These are phyloP conservation scores for Trichoderma semiorbis DNA, from an alignment of 2,329 filamentous ascomycete species.

Conservation along the genomic window DNA sequence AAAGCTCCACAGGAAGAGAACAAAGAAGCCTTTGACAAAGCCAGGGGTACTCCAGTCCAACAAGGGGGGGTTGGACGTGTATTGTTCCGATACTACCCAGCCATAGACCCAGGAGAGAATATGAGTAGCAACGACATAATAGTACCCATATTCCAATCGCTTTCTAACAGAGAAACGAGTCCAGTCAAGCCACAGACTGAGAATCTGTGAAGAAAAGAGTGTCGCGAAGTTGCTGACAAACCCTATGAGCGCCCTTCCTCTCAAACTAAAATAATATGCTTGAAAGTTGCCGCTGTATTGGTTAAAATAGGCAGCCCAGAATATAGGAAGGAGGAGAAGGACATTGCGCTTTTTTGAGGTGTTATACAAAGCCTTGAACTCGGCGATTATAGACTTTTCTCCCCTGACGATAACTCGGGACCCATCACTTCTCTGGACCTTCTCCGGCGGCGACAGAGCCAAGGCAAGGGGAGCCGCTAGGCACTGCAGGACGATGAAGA, in stretches of 20 bases:
- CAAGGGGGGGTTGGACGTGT: constrained; percentile 39
- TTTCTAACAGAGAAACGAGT: constrained; percentile 35
- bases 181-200: constrained; percentile 44
- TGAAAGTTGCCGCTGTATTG: constrained; percentile 45
- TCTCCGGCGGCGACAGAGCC: constrained; percentile 28
- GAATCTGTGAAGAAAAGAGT: constrained; percentile 43
- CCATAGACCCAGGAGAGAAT: constrained; percentile 49
- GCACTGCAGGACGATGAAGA: constrained; percentile 30
- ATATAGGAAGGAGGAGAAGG: constrained; percentile 24
- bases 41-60: constrained; percentile 42
- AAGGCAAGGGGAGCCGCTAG: constrained; percentile 27
- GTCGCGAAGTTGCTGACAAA: constrained; percentile 37
- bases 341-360: constrained; percentile 23
- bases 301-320: constrained; percentile 30
- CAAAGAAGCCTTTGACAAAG: constrained; percentile 46
- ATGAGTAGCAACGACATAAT: constrained; percentile 43
- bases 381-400: constrained; percentile 24
- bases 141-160: constrained; percentile 43
- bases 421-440: constrained; percentile 28
- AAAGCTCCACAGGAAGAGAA: constrained; percentile 48
- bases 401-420: constrained; percentile 24
- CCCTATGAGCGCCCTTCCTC: constrained; percentile 45
- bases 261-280: constrained; percentile 38
- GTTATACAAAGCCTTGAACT: constrained; percentile 24
- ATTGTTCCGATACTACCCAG: constrained; percentile 52